A percentile compares a stretch with the other conserved stretches of the same genome.
Evolutionary conservation across 495 filamentous ascomycete species (phyloP).

Genomic region (Penicillium coffeae): DNA sequence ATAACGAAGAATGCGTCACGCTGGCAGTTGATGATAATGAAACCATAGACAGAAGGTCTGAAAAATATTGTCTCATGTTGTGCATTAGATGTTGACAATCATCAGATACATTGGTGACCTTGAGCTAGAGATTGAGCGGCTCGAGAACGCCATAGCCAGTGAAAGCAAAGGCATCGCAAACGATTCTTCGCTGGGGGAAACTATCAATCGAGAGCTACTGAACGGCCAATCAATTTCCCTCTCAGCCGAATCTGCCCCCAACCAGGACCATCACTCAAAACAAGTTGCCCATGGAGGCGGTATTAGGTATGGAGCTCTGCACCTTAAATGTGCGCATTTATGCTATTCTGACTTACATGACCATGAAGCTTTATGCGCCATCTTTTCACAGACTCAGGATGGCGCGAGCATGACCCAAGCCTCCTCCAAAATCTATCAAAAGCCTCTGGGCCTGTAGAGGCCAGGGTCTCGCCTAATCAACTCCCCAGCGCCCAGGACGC

Average conservation of each 20-base stretch:
- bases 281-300: constrained; percentile 23
- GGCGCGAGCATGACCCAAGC: constrained; percentile 23
- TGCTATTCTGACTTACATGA: background rate
- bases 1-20: constrained; percentile 19
- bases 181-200: too few relatives aligned
- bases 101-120: constrained; percentile 21
- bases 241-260: too few relatives aligned
- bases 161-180: too few relatives aligned
- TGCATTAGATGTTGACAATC: too few relatives aligned
- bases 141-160: too few relatives aligned
- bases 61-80: too few relatives aligned
- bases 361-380: constrained; percentile 22
- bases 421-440: constrained; percentile 21
- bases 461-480: constrained; percentile 13
- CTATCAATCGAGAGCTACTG: too few relatives aligned
- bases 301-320: constrained; percentile 17
- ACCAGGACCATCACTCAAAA: constrained; percentile 14
- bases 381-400: constrained; percentile 22
- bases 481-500: constrained; percentile 17
- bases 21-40: constrained; percentile 14
- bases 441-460: constrained; percentile 12
- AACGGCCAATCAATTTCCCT: too few relatives aligned
- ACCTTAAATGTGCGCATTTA: too few relatives aligned
- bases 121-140: constrained; percentile 13
- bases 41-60: constrained; percentile 19